Conservation (phyloP, 208 protist genomes). For the Wallacemonas sp. region DNA sequence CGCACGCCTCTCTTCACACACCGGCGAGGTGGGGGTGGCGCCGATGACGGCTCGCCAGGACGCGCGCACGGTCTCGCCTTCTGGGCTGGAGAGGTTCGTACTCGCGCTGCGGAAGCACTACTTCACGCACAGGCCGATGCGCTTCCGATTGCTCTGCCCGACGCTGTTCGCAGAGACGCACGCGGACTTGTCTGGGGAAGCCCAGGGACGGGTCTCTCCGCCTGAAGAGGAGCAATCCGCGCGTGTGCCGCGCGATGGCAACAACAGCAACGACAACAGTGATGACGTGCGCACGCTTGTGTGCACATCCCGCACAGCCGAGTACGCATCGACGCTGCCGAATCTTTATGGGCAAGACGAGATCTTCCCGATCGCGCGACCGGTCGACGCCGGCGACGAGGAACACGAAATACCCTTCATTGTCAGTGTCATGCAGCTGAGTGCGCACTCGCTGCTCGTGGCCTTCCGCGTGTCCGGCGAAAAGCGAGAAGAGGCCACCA, state of each 20-base stretch:
- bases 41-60: no score
- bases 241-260: not conserved
- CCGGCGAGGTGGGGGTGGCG: no score
- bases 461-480: constrained; percentile 38
- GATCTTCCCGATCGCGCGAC: constrained; percentile 4
- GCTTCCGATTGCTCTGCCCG: constrained; percentile 40
- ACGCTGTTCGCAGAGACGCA: not conserved
- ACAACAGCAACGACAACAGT: not conserved
- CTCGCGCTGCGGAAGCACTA: constrained; percentile 55
- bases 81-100: constrained; percentile 47
- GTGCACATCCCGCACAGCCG: not conserved
- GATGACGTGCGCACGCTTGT: not conserved
- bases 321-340: not conserved
- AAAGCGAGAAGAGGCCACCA: not conserved
- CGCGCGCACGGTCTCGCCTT: not conserved
- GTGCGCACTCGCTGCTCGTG: constrained; percentile 26
- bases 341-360: constrained; percentile 7
- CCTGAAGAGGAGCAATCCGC: no score
- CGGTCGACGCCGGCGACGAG: not conserved
- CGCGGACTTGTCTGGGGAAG: not conserved
- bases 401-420: constrained; percentile 12
- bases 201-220: no score
- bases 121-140: constrained; percentile 68
- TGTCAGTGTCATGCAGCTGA: constrained; percentile 27
- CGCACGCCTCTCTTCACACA: no score